phyloP scores from a whole-genome alignment of 2,329 filamentous ascomycete species.

The Tolypocladium tropicale region DNA sequence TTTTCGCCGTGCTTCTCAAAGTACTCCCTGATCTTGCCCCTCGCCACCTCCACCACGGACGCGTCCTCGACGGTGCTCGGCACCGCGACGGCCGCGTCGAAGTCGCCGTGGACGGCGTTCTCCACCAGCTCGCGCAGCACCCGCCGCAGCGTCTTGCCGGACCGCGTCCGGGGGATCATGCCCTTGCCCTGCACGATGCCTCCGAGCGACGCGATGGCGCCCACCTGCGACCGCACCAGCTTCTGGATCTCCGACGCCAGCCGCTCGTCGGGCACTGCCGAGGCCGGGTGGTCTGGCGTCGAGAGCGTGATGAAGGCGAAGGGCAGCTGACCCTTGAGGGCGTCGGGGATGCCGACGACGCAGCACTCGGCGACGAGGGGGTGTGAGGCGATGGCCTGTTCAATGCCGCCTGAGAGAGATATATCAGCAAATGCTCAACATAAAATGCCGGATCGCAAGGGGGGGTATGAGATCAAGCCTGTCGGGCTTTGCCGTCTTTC shows the following conservation, averaged over 20 bases:
- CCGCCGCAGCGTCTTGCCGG: constrained; percentile 80
- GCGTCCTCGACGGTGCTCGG: constrained; percentile 81
- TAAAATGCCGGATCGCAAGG: neutral
- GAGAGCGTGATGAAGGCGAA: constrained; percentile 71
- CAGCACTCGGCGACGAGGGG: constrained; percentile 72
- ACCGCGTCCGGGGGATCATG: constrained; percentile 86
- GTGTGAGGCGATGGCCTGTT: constrained; percentile 81
- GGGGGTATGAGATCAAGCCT: too few relatives aligned
- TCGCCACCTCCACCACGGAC: constrained; percentile 63
- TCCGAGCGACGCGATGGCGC: constrained; percentile 74
- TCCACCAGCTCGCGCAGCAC: constrained; percentile 78
- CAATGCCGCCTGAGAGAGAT: constrained; percentile 59
- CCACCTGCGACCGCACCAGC: constrained; percentile 70
- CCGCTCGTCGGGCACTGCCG: constrained; percentile 35
- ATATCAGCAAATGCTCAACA: neutral
- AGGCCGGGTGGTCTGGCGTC: constrained; percentile 34
- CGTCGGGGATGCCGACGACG: constrained; percentile 76
- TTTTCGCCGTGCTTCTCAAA: constrained; percentile 43
- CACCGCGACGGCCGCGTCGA: constrained; percentile 60
- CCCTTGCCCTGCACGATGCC: constrained; percentile 76
- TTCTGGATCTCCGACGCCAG: constrained; percentile 55
- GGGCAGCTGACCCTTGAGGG: constrained; percentile 80
- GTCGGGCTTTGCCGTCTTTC: too few relatives aligned
- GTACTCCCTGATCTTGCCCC: constrained; percentile 62
- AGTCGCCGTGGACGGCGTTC: constrained; percentile 65